These are phyloP conservation scores for Chytriomyces sp. DNA, from an alignment of 192 early-diverging fungal genomes.

Conservation along the genomic window DNA sequence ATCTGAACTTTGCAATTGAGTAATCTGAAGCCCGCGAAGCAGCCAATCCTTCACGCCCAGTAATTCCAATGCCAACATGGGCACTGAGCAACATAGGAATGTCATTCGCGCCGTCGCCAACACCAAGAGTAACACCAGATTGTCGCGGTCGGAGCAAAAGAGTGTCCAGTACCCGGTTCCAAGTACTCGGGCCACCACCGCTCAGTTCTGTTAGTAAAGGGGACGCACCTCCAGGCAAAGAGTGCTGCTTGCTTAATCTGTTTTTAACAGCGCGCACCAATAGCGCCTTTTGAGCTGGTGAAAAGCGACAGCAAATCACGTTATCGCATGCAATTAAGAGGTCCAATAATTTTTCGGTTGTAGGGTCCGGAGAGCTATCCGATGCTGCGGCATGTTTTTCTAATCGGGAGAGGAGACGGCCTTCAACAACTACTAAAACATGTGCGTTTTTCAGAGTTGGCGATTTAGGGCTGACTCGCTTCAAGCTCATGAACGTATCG, in stretches of 20 bases:
- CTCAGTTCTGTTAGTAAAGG: slow-evolving; percentile 19
- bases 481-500: background rate
- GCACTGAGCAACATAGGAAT: slow-evolving; percentile 94
- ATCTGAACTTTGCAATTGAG: slow-evolving; percentile 85
- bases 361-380: slow-evolving; percentile 26
- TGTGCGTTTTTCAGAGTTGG: background rate
- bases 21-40: slow-evolving; percentile 86
- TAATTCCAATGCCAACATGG: slow-evolving; percentile 89
- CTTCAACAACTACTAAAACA: slow-evolving; percentile 40
- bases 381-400: slow-evolving; percentile 40
- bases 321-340: slow-evolving; percentile 74
- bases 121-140: slow-evolving; percentile 74
- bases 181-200: background rate
- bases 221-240: slow-evolving; percentile 15
- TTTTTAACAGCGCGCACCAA: slow-evolving; percentile 60
- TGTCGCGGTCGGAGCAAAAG: slow-evolving; percentile 30
- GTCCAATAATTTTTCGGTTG: slow-evolving; percentile 60
- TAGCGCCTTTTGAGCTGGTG: slow-evolving; percentile 85
- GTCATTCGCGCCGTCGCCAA: slow-evolving; percentile 93
- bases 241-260: slow-evolving; percentile 19
- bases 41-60: slow-evolving; percentile 84
- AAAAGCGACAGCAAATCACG: slow-evolving; percentile 88
- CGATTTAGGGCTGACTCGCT: background rate
- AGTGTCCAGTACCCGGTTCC: background rate
- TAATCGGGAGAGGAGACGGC: slow-evolving; percentile 40